Conservation (phyloP, 352 stramenopile species). For the Pythium monospermum region DNA sequence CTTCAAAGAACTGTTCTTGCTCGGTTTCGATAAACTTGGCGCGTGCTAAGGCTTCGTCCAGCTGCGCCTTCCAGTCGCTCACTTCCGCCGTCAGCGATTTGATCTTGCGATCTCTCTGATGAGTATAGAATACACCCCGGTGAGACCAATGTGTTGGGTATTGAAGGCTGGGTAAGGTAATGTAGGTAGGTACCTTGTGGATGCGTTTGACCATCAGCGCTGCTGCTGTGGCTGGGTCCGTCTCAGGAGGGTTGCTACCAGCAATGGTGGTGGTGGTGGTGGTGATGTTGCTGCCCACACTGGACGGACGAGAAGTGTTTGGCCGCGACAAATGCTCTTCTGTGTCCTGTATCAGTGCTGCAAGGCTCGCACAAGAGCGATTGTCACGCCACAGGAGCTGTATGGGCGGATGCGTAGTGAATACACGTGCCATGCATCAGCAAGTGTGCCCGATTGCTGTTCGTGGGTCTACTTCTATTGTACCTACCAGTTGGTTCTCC, state of each 20-base stretch:
- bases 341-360: background rate
- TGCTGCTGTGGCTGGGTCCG: background rate
- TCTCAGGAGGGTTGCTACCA: background rate
- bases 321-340: background rate
- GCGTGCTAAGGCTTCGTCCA: conserved; percentile 43
- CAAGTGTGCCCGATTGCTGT: background rate
- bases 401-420: background rate
- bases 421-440: background rate
- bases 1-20: conserved; percentile 77
- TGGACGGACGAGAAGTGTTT: background rate
- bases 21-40: conserved; percentile 81
- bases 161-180: no score
- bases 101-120: conserved; percentile 59
- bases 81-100: conserved; percentile 33
- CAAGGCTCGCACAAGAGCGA: background rate
- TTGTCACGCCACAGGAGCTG: conserved; percentile 11
- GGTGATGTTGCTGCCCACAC: background rate
- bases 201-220: conserved; percentile 16
- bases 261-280: background rate
- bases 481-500: background rate
- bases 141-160: no score
- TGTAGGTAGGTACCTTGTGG: no score
- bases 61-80: conserved; percentile 33
- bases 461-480: background rate
- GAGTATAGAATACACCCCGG: no score